Evolutionary conservation across 1,139 yeast species (phyloP).

Genomic region (Debaryomyces subglobosus): DNA sequence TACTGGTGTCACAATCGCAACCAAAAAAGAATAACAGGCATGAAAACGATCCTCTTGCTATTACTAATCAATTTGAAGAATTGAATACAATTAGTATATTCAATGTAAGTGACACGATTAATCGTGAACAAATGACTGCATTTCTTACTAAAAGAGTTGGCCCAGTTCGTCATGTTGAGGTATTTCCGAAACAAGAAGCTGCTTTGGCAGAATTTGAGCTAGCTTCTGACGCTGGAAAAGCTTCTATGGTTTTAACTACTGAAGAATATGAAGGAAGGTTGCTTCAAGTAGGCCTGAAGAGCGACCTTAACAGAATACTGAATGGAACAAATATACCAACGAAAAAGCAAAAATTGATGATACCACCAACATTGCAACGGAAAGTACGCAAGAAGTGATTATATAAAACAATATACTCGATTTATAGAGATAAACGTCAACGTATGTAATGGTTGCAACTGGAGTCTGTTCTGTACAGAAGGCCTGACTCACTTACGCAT

Average conservation of each 20-base stretch:
- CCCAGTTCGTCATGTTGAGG: slow-evolving; percentile 40
- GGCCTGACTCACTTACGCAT: not conserved
- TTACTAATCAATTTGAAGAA: slow-evolving; percentile 26
- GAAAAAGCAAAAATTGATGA: slow-evolving; percentile 14
- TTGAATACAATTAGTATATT: slow-evolving; percentile 43
- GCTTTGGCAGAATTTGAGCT: slow-evolving; percentile 57
- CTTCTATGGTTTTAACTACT: slow-evolving; percentile 53
- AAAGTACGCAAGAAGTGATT: slow-evolving; percentile 1
- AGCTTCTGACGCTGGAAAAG: slow-evolving; percentile 58
- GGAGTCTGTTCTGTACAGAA: not conserved
- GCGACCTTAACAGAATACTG: slow-evolving; percentile 24
- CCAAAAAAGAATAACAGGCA: slow-evolving; percentile 14
- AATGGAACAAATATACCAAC: slow-evolving; percentile 2
- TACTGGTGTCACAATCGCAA: slow-evolving; percentile 43
- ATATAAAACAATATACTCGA: not conserved
- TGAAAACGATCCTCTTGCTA: no score
- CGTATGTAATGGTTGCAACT: not conserved
- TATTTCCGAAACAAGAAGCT: slow-evolving; percentile 51
- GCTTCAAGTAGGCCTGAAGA: slow-evolving; percentile 40
- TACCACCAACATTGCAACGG: slow-evolving; percentile 14
- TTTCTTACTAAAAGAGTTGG: slow-evolving; percentile 39
- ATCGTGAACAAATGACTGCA: slow-evolving; percentile 40
- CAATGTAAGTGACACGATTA: slow-evolving; percentile 51
- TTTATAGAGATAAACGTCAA: not conserved
- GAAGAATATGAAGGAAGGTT: slow-evolving; percentile 34